Evolutionary conservation across 1,284 basidiomycete species (phyloP), one percentile per base, ranked within the genome.

Genomic region (Tilletiopsis washingtonensis): DNA sequence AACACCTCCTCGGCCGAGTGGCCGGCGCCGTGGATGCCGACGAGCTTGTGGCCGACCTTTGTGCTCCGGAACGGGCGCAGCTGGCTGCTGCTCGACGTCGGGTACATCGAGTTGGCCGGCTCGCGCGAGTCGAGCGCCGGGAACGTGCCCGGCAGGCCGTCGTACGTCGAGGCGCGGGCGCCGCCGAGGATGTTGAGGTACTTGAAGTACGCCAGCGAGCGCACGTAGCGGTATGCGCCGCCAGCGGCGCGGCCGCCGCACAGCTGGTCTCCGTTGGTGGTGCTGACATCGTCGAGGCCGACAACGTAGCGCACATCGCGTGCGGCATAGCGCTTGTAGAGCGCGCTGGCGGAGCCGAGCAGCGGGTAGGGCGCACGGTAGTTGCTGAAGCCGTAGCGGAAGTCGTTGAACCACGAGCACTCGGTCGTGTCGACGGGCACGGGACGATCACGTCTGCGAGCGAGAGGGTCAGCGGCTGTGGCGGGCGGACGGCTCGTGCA

Each of bases 191-290:
- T 45, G 29, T 69, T 52, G 40, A 67, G 50, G 44, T 69, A 69
- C 43, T 66, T 65, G 65, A 64, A 69, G 41, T 62, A 69, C 4
- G 61, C 59, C 14, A 61, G 26, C 26, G 37, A 54, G 5, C 67
- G 58, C 23, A 55, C 49, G 6, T 55, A 24, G 0, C 67, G 50
- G 2, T 38, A 41, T 1, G 43, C 12, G 1, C 67, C 67, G 5
- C 67, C 67, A 1, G 54, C 47, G 5, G 49, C 52, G 14, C 54
- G 49, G 1, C 59, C 64, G 54, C 61, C 65, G 44, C 65, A 68
- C 0, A 47, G 49, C 38, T 69, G 67, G 42, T 67, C 67, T n/a
- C 65, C 63, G 2, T 61, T 40, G 14, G 43, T 39, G 15, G 39
- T 39, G 4, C 32, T 38, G 0, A 47, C 53, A 41, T 69, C 67